phyloP scores from a whole-genome alignment of 2,329 filamentous ascomycete genomes.

The Thelonectria discophora region DNA sequence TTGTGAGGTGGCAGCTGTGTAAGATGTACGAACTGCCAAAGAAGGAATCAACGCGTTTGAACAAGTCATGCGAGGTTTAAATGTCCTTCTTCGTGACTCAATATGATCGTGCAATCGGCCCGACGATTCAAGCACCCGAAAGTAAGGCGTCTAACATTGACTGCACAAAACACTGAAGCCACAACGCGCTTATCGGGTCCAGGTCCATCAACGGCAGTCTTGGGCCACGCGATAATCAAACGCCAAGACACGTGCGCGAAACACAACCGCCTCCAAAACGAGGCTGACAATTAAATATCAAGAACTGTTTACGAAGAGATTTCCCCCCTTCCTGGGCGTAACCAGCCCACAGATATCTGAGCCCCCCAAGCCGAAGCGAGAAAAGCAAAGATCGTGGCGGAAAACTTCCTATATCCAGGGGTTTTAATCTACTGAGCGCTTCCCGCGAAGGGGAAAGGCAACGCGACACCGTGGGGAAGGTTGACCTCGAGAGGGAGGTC shows the following conservation, averaged over 20 bases:
- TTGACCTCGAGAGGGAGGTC: slow-evolving; percentile 36
- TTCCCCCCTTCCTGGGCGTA: slow-evolving; percentile 70
- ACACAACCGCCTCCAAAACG: not conserved
- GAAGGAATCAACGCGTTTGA: too few species aligned
- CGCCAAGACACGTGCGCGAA: not conserved
- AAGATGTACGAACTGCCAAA: too few species aligned
- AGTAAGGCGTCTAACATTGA: not conserved
- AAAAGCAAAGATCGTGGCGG: slow-evolving; percentile 49
- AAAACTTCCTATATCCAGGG: slow-evolving; percentile 72
- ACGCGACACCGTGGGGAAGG: slow-evolving; percentile 65
- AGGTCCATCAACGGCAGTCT: not conserved
- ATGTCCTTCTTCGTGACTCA: not conserved
- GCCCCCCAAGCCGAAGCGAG: slow-evolving; percentile 43
- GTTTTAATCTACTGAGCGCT: slow-evolving; percentile 66
- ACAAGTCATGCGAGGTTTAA: not conserved
- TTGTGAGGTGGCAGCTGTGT: too few species aligned
- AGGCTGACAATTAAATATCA: not conserved
- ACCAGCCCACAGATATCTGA: slow-evolving; percentile 55
- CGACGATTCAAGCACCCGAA: not conserved
- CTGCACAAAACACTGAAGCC: not conserved
- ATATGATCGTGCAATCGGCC: not conserved
- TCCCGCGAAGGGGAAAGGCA: slow-evolving; percentile 63
- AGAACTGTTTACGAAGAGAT: too few species aligned
- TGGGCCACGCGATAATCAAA: not conserved
- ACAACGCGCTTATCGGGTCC: not conserved